A percentile compares a stretch with the other conserved stretches of the same genome.
phyloP scores from a whole-genome alignment of 1,284 basidiomycete species.

The Clitocybe nebularis region DNA sequence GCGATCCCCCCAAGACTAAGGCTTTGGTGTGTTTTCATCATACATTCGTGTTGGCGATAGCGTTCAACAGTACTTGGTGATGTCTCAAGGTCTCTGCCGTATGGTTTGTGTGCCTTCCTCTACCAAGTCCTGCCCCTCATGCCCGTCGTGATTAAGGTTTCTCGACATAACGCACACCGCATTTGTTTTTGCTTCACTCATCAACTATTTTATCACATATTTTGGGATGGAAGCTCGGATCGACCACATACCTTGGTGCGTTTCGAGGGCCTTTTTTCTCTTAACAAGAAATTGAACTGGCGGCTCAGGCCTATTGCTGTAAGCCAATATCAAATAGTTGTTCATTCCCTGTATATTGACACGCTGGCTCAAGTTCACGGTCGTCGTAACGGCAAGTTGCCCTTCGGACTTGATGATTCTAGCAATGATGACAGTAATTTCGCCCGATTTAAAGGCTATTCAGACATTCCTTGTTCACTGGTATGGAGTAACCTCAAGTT shows the following conservation, averaged over 20 bases:
- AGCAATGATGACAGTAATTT: not conserved
- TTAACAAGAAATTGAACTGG: not conserved
- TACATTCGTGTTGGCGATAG: too few relatives aligned
- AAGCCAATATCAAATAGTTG: constrained; percentile 17
- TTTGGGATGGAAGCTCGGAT: constrained; percentile 28
- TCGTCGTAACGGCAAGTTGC: constrained; percentile 37
- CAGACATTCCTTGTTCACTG: constrained; percentile 39
- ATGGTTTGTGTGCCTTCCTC: constrained; percentile 20
- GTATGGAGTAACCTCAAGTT: constrained; percentile 23
- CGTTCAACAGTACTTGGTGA: not conserved
- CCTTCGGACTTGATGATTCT: not conserved
- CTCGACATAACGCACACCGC: constrained; percentile 35
- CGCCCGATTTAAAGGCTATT: constrained; percentile 23
- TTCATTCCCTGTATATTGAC: not conserved
- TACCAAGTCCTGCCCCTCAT: not conserved
- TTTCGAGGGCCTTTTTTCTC: not conserved
- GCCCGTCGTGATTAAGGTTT: constrained; percentile 22
- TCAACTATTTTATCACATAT: constrained; percentile 35
- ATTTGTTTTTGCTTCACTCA: constrained; percentile 32
- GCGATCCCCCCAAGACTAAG: constrained; percentile 17
- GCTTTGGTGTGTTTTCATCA: constrained; percentile 19
- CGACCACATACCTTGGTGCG: constrained; percentile 38
- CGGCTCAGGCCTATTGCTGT: constrained; percentile 43
- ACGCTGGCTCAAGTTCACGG: constrained; percentile 33
- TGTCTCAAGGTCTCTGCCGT: constrained; percentile 22